Evolutionary conservation across 306 rosid genomes (phyloP).

Genomic region (Cicer cuneatum): DNA sequence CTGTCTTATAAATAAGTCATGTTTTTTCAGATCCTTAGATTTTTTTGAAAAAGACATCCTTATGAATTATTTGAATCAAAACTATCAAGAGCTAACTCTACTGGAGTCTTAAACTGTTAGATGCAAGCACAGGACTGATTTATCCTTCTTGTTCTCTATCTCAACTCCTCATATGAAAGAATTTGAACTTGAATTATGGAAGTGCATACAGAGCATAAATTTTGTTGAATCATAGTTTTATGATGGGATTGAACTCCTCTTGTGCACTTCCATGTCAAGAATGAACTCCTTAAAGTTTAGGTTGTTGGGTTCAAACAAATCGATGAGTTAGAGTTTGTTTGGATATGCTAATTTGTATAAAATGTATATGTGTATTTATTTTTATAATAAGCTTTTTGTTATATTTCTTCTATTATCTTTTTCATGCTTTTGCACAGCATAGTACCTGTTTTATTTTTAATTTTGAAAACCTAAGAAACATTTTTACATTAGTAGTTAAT

Average conservation of each 20-base stretch:
- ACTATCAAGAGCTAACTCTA: not conserved
- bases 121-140: conserved; percentile 17
- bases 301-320: not conserved
- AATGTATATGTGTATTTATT: not conserved
- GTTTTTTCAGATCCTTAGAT: not conserved
- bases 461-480: not conserved
- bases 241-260: not conserved
- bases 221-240: conserved; percentile 23
- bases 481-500: not conserved
- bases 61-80: not conserved
- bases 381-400: not conserved
- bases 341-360: conserved; percentile 12
- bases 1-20: conserved; percentile 22
- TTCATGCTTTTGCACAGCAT: conserved; percentile 11
- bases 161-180: conserved; percentile 24
- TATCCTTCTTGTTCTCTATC: conserved; percentile 27
- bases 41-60: not conserved
- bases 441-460: not conserved
- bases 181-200: conserved; percentile 27
- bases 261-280: not conserved
- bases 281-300: conserved; percentile 6
- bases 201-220: not conserved
- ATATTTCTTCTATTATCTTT: conserved; percentile 13
- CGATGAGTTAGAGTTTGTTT: conserved; percentile 2
- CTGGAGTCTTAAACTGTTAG: conserved; percentile 10